These are phyloP conservation scores for Erysimum pusillum DNA, from an alignment of 441 rosid species.

Conservation along the genomic window DNA sequence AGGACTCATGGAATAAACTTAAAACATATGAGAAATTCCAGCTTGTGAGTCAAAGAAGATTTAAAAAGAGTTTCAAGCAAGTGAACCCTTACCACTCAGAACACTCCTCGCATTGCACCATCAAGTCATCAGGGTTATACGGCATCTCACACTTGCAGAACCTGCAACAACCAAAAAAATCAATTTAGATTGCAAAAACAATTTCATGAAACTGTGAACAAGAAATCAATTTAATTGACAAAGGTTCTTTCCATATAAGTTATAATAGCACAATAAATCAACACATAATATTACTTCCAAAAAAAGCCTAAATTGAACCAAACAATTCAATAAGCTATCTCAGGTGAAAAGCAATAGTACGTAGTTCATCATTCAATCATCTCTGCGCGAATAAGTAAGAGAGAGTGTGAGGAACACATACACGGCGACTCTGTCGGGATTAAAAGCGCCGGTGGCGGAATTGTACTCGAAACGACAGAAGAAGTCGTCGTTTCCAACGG, in stretches of 20 bases:
- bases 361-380: neutral
- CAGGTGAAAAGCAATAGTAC: neutral
- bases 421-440: constrained; percentile 97
- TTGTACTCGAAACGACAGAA: constrained; percentile 98
- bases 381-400: neutral
- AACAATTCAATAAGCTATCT: neutral
- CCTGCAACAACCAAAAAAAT: constrained; percentile 44
- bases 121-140: constrained; percentile 74
- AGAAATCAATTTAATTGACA: too few relatives aligned
- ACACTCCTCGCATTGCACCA: constrained; percentile 79
- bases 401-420: constrained; percentile 48
- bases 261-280: neutral
- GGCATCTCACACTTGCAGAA: constrained; percentile 86
- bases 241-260: too few relatives aligned
- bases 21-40: neutral
- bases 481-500: constrained; percentile 94
- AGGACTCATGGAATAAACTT: constrained; percentile 8
- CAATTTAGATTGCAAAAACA: constrained; percentile 6
- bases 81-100: constrained; percentile 66
- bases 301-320: neutral
- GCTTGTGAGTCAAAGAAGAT: neutral
- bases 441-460: constrained; percentile 82
- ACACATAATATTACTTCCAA: neutral
- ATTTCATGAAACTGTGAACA: too few relatives aligned
- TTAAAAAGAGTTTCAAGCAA: constrained; percentile 18